phyloP scores from a whole-genome alignment of 805 yeast species.

The Pichia nanzhaoensis region DNA sequence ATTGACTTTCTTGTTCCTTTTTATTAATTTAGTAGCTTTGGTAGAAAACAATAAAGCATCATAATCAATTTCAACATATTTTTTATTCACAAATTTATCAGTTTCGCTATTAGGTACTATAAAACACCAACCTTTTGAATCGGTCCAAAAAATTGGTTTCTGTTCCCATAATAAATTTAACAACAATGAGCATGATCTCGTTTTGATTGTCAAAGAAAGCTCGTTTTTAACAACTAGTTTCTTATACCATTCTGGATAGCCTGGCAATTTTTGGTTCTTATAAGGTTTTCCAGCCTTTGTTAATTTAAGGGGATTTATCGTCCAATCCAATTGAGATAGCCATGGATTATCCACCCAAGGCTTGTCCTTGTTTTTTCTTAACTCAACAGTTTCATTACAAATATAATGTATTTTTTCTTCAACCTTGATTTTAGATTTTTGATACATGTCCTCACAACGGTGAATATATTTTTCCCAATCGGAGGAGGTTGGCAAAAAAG shows the following conservation, averaged over 20 bases:
- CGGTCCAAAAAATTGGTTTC: constrained; percentile 75
- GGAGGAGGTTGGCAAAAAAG: constrained; percentile 69
- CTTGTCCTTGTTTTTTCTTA: constrained; percentile 33
- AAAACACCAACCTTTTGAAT: constrained; percentile 84
- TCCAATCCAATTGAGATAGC: constrained; percentile 90
- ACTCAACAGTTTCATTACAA: constrained; percentile 50
- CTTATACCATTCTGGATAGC: constrained; percentile 91
- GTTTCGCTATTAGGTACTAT: constrained; percentile 42
- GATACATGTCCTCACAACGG: constrained; percentile 61
- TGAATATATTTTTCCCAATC: constrained; percentile 71
- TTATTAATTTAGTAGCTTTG: not conserved
- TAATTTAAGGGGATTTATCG: constrained; percentile 47
- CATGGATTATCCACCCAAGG: constrained; percentile 66
- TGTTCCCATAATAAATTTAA: constrained; percentile 81
- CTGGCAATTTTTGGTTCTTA: constrained; percentile 76
- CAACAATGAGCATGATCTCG: constrained; percentile 71
- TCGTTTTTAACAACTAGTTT: constrained; percentile 37
- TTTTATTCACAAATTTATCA: constrained; percentile 31
- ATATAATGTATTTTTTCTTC: constrained; percentile 50
- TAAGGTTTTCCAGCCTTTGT: constrained; percentile 65
- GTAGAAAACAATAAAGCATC: constrained; percentile 5
- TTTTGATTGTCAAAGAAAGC: constrained; percentile 57
- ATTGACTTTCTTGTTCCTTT: not conserved
- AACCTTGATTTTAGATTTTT: constrained; percentile 49
- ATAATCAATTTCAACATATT: constrained; percentile 28